These are phyloP conservation scores for Parastagonospora avenae DNA, from an alignment of 2,329 filamentous ascomycete species.

Conservation along the genomic window DNA sequence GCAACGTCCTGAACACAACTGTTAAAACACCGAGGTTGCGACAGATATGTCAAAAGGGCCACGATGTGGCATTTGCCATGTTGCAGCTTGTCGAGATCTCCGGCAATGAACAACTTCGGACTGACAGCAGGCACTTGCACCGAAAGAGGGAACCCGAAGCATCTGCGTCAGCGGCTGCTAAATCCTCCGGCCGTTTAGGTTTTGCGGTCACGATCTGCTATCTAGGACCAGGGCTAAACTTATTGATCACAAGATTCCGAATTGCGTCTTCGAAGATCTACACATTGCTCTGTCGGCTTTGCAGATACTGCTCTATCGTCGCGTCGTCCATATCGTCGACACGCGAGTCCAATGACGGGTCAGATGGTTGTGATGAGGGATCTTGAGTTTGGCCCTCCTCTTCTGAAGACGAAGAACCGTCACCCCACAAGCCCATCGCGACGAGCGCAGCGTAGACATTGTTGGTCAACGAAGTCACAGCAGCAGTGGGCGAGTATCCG, in stretches of 20 bases:
- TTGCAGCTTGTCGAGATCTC: too few relatives aligned
- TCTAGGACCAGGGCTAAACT: background rate
- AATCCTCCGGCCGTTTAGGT: too few relatives aligned
- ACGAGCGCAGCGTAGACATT: slow-evolving; percentile 35
- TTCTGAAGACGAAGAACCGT: slow-evolving; percentile 24
- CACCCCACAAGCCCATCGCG: slow-evolving; percentile 40
- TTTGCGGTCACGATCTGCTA: too few relatives aligned
- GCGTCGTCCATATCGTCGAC: slow-evolving; percentile 33
- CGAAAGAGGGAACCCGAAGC: too few relatives aligned
- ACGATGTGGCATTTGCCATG: too few relatives aligned
- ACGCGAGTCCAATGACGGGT: slow-evolving; percentile 17
- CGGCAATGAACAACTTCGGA: too few relatives aligned
- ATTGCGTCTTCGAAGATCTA: background rate
- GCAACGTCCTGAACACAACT: too few relatives aligned
- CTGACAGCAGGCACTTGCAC: too few relatives aligned
- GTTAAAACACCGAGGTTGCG: too few relatives aligned
- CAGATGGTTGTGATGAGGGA: slow-evolving; percentile 1
- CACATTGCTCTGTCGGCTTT: slow-evolving; percentile 20
- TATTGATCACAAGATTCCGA: background rate
- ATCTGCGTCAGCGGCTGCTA: too few relatives aligned
- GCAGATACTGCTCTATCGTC: slow-evolving; percentile 28
- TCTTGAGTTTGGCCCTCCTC: slow-evolving; percentile 5
- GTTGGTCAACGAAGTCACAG: slow-evolving; percentile 23
- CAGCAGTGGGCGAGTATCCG: slow-evolving; percentile 11
- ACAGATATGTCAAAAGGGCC: too few relatives aligned